phyloP scores from a whole-genome alignment of 2,329 filamentous ascomycete species.

The Acarospora socialis region DNA sequence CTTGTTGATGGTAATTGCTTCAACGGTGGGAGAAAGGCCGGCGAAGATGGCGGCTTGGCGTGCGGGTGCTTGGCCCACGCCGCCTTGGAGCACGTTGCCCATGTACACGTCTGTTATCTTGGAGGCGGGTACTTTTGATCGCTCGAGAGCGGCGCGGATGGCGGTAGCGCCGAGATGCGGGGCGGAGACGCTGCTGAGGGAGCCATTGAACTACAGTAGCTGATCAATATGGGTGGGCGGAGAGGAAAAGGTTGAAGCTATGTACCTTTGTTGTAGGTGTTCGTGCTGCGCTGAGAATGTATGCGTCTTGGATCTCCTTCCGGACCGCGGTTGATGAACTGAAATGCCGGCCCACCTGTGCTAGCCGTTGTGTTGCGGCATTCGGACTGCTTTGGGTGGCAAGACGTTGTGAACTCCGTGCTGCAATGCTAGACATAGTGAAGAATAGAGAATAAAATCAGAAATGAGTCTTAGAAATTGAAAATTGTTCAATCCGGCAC shows the following conservation, averaged over 20 bases:
- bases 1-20: constrained; percentile 93
- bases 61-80: constrained; percentile 78
- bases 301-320: constrained; percentile 73
- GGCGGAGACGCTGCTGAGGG: constrained; percentile 67
- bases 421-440: not conserved
- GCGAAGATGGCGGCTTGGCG: constrained; percentile 84
- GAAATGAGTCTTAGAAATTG: not conserved
- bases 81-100: constrained; percentile 82
- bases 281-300: constrained; percentile 79
- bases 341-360: constrained; percentile 37
- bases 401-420: not conserved
- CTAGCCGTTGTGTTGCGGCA: constrained; percentile 33
- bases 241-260: not conserved
- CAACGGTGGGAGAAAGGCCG: constrained; percentile 63
- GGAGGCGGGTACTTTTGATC: constrained; percentile 65
- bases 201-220: constrained; percentile 72
- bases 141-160: constrained; percentile 80
- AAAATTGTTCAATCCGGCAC: too few relatives aligned
- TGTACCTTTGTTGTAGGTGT: constrained; percentile 79
- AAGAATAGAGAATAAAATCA: not conserved
- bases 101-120: constrained; percentile 91
- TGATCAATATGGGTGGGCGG: constrained; percentile 10
- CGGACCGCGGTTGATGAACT: constrained; percentile 32
- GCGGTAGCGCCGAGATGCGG: constrained; percentile 80
- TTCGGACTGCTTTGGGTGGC: too few relatives aligned